These are phyloP conservation scores for Xylaria sp. DNA, from an alignment of 2,329 filamentous ascomycete genomes.

Conservation along the genomic window DNA sequence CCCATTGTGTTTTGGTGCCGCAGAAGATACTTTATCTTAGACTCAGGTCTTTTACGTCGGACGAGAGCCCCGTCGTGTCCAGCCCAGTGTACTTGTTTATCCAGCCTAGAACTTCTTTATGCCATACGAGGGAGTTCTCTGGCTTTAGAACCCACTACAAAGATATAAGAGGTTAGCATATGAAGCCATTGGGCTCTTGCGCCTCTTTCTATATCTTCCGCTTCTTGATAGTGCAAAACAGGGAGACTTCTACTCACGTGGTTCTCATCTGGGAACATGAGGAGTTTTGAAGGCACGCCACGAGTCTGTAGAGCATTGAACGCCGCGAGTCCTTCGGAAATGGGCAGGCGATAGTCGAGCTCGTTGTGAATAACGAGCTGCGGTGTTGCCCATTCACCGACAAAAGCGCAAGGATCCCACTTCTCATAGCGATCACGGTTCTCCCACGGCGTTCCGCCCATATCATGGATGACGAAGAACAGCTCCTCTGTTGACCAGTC, in stretches of 20 bases:
- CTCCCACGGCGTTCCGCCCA: conserved; percentile 71
- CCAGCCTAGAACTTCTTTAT: conserved; percentile 84
- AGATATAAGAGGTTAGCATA: conserved; percentile 24
- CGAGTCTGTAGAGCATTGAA: conserved; percentile 87
- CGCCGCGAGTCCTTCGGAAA: conserved; percentile 84
- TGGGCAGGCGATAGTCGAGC: conserved; percentile 86
- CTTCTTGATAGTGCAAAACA: not conserved
- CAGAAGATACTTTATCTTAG: conserved; percentile 32
- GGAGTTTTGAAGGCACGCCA: conserved; percentile 78
- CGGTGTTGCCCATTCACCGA: conserved; percentile 83
- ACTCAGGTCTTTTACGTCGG: conserved; percentile 38
- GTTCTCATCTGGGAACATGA: conserved; percentile 83
- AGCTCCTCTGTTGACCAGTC: conserved; percentile 74
- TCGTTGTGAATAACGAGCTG: conserved; percentile 90
- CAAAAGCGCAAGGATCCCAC: conserved; percentile 74
- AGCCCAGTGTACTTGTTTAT: conserved; percentile 71
- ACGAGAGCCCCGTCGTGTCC: conserved; percentile 44
- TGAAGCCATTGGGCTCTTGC: not conserved
- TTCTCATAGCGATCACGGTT: conserved; percentile 72
- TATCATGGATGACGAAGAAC: conserved; percentile 77
- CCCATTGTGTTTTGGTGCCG: not conserved
- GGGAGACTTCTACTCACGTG: conserved; percentile 55
- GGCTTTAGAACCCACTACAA: conserved; percentile 85
- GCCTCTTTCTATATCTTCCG: not conserved
- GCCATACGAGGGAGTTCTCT: conserved; percentile 92